Conservation (phyloP, 192 early-diverging fungal genomes). For the Coemansia aciculifera region DNA sequence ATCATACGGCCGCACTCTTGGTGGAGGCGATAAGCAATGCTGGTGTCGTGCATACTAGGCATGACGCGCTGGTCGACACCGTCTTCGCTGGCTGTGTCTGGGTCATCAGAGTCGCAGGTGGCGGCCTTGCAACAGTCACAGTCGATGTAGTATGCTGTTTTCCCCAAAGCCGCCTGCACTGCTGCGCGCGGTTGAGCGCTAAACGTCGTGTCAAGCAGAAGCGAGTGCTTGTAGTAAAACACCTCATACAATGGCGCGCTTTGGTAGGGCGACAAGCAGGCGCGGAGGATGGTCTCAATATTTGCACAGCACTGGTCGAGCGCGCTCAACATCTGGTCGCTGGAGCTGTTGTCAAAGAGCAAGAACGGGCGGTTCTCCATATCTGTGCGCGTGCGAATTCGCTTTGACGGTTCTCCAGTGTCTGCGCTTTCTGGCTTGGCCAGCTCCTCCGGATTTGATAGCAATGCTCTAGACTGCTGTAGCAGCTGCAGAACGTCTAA, state of each 20-base stretch:
- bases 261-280: constrained; percentile 60
- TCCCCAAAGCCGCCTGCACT: constrained; percentile 80
- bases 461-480: constrained; percentile 10
- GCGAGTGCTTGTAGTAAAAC: constrained; percentile 73
- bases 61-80: constrained; percentile 53
- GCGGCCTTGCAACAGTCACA: constrained; percentile 73
- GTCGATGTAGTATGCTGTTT: constrained; percentile 73
- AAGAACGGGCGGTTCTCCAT: constrained; percentile 49
- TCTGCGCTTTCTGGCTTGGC: neutral
- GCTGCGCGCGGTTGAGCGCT: constrained; percentile 79
- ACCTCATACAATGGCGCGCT: constrained; percentile 71
- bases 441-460: constrained; percentile 15
- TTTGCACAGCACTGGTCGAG: constrained; percentile 36
- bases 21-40: constrained; percentile 88
- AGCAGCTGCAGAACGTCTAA: constrained; percentile 20
- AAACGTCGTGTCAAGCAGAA: constrained; percentile 79
- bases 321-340: constrained; percentile 36
- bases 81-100: constrained; percentile 27
- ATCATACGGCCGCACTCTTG: constrained; percentile 91
- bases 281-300: constrained; percentile 29
- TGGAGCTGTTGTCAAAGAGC: constrained; percentile 42
- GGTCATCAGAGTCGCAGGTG: constrained; percentile 4
- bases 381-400: constrained; percentile 46
- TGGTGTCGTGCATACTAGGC: constrained; percentile 77
- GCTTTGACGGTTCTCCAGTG: constrained; percentile 16